These are phyloP conservation scores for Ceratocystiopsis minuta DNA, from an alignment of 2,329 filamentous ascomycete genomes.

Conservation along the genomic window DNA sequence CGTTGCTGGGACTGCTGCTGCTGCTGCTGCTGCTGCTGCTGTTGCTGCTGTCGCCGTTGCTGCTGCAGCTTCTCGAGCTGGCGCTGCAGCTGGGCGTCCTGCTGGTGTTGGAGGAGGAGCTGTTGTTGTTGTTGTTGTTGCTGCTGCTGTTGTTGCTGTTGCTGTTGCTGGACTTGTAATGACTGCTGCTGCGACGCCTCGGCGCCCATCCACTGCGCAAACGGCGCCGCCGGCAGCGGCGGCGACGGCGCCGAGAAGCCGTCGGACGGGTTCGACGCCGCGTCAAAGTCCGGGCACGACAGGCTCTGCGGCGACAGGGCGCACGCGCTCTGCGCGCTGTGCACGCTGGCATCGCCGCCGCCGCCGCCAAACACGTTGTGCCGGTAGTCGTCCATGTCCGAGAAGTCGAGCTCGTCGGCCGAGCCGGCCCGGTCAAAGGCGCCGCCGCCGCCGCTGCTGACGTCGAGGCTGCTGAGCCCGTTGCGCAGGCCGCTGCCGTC, in stretches of 20 bases:
- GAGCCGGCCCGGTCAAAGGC: slow-evolving; percentile 32
- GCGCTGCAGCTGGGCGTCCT: neutral
- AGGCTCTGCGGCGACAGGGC: slow-evolving; percentile 38
- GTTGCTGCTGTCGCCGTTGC: neutral
- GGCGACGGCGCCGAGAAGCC: slow-evolving; percentile 13
- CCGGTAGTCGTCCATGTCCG: slow-evolving; percentile 33
- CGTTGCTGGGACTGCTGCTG: neutral
- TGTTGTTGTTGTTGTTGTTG: neutral
- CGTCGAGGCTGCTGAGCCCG: slow-evolving; percentile 5
- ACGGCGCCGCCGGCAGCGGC: slow-evolving; percentile 11
- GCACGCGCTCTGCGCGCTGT: slow-evolving; percentile 15
- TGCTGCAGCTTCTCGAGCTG: neutral
- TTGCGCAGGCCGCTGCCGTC: slow-evolving; percentile 3
- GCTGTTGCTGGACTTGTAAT: neutral
- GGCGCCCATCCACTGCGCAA: slow-evolving; percentile 18
- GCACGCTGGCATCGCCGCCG: slow-evolving; percentile 12
- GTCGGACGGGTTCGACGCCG: slow-evolving; percentile 10
- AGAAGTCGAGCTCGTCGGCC: slow-evolving; percentile 36
- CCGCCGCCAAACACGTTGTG: slow-evolving; percentile 25
- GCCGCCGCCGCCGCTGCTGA: slow-evolving; percentile 8
- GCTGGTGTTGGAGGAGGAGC: neutral
- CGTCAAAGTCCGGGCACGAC: slow-evolving; percentile 25
- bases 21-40: slow-evolving; percentile 1
- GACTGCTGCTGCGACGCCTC: slow-evolving; percentile 18
- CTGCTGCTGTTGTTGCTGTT: slow-evolving; percentile 25